Conservation (phyloP, 441 rosid genomes). For the Caryocar brasiliense region DNA sequence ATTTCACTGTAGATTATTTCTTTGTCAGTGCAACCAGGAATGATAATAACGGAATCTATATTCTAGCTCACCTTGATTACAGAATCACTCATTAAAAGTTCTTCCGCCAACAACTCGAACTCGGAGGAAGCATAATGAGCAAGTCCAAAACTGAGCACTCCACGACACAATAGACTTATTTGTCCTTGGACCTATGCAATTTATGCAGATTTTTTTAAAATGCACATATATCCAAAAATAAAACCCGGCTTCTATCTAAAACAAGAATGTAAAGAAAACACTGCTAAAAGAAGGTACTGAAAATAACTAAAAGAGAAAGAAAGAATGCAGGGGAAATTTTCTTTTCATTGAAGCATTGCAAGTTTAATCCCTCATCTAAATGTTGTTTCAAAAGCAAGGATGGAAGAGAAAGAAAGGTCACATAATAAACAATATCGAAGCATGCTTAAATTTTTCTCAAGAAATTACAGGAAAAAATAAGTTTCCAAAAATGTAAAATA, state of each 20-base stretch:
- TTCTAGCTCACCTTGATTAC: constrained; percentile 54
- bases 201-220: constrained; percentile 7
- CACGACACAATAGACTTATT: constrained; percentile 63
- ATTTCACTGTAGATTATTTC: neutral
- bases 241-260: neutral
- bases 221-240: neutral
- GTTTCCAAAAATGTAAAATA: too few relatives aligned
- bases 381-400: too few relatives aligned
- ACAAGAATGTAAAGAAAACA: neutral
- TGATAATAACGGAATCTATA: too few relatives aligned
- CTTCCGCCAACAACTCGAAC: constrained; percentile 95
- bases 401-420: too few relatives aligned
- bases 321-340: neutral
- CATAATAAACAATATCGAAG: too few relatives aligned
- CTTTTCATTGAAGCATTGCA: too few relatives aligned
- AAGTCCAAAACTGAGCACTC: constrained; percentile 87
- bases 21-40: neutral
- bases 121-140: constrained; percentile 84
- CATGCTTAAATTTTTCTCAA: too few relatives aligned
- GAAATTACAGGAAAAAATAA: too few relatives aligned
- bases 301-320: neutral
- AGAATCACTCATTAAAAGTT: constrained; percentile 96
- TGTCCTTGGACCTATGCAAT: constrained; percentile 84
- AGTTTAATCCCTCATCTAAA: too few relatives aligned
- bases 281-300: neutral